Evolutionary conservation across 2,329 filamentous ascomycete species (phyloP), one percentile per base, ranked within the genome.

Genomic region (Penicillium sp.): DNA sequence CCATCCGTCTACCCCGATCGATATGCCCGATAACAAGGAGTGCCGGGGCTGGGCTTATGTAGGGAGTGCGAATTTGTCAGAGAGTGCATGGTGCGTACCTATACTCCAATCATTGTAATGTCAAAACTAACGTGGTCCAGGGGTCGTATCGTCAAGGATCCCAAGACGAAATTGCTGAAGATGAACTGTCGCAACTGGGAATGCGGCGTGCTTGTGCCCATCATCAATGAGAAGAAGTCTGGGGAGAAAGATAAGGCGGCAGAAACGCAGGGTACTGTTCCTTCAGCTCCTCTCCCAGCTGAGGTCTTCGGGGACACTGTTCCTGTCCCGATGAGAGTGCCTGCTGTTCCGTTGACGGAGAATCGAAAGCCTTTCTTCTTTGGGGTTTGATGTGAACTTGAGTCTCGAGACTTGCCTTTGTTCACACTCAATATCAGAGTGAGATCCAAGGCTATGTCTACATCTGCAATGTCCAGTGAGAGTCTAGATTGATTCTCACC

Each of bases 181-280:
- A 80, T 97, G 60, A 91, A 83, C 59, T 91, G 89, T 72, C 86
- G 89, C 52, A 99, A 97, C 72, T 97, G 93, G 92, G 94, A 97
- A 75, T 96, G 91, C 68, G 94, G 94, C 35, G 89, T 99, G 1
- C 65, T 97, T 25, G 71, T 97, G 38, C 85, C 87, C 10, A 78
- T 89, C 25, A 65, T 62, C 28, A 41, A 46, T 4, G 50, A 64
- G 16, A 58, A 61, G n/a, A 53, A 52, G 48, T 57, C 43, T 0
- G 8, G 78, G 68, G 70, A 74, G 5, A 74, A 51, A 35, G 26
- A 14, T 2, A 43, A 44, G 22, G 26, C n/a, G 9, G 10, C 17
- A 2, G 50, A 33, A 5, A 16, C 11, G 0, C 8, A 30, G 22
- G 28, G 12, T 6, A 4, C 26, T 2, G 16, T 14, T 22, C 1